phyloP scores from a whole-genome alignment of 2,329 filamentous ascomycete genomes.

The Colletotrichum euphorbiae region DNA sequence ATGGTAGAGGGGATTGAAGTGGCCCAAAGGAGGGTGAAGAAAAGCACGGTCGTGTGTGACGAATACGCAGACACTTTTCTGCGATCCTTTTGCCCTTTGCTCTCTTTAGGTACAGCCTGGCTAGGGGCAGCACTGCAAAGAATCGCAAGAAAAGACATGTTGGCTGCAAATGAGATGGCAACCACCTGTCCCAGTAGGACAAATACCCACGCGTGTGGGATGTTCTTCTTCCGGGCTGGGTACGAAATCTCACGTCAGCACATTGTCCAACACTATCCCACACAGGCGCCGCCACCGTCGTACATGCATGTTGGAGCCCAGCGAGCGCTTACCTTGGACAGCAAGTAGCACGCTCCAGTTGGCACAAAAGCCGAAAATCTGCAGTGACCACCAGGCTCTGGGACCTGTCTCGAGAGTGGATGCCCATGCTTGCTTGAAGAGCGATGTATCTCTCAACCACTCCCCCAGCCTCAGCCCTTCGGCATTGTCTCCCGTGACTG shows the following conservation, averaged over 20 bases:
- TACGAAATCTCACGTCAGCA: not conserved
- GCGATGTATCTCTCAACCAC: constrained; percentile 45
- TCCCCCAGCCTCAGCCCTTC: constrained; percentile 39
- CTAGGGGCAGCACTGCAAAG: constrained; percentile 23
- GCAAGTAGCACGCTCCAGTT: constrained; percentile 45
- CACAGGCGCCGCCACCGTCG: not conserved
- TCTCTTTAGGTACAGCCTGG: not conserved
- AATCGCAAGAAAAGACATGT: constrained; percentile 45
- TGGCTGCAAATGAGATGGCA: constrained; percentile 45
- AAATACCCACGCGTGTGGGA: constrained; percentile 43
- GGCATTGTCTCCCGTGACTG: not conserved
- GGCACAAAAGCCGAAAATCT: constrained; percentile 46
- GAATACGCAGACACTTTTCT: not conserved
- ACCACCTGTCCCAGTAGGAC: constrained; percentile 46
- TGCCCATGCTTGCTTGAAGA: constrained; percentile 46
- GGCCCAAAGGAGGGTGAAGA: constrained; percentile 37
- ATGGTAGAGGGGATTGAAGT: constrained; percentile 36
- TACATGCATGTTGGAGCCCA: not conserved
- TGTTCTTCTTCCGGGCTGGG: constrained; percentile 38
- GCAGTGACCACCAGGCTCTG: constrained; percentile 45
- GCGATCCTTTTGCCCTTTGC: not conserved
- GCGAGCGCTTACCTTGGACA: constrained; percentile 40
- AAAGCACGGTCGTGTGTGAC: constrained; percentile 37
- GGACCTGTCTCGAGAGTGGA: constrained; percentile 42
- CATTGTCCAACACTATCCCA: not conserved